phyloP scores from a whole-genome alignment of 2,329 filamentous ascomycete species.

The Didymella segeticola region DNA sequence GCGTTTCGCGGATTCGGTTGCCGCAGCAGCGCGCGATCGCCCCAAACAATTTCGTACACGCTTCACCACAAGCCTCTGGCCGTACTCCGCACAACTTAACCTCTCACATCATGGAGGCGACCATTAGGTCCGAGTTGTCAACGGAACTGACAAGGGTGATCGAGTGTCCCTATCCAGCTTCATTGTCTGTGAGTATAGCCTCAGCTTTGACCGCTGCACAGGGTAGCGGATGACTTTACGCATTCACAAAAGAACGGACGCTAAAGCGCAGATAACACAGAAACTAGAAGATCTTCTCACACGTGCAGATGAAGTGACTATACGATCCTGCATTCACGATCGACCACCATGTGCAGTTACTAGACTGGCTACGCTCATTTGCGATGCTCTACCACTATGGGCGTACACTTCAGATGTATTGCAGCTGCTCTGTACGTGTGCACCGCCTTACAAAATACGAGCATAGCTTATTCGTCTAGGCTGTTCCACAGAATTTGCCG shows the following conservation, averaged over 20 bases:
- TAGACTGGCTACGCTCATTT: slow-evolving; percentile 50
- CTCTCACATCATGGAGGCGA: slow-evolving; percentile 25
- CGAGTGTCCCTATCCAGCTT: slow-evolving; percentile 58
- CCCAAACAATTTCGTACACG: slow-evolving; percentile 24
- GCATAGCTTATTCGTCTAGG: slow-evolving; percentile 21
- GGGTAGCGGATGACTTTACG: slow-evolving; percentile 29
- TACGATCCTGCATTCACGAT: slow-evolving; percentile 55
- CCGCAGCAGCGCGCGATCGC: slow-evolving; percentile 22
- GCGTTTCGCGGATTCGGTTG: slow-evolving; percentile 21
- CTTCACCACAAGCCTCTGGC: slow-evolving; percentile 18
- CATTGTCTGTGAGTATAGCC: slow-evolving; percentile 54
- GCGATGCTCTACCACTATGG: slow-evolving; percentile 60
- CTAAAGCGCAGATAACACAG: slow-evolving; percentile 41
- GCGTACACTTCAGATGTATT: slow-evolving; percentile 59
- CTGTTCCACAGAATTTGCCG: slow-evolving; percentile 39
- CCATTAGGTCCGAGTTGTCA: slow-evolving; percentile 36
- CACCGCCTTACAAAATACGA: slow-evolving; percentile 12
- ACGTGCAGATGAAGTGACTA: slow-evolving; percentile 39
- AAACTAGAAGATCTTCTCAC: slow-evolving; percentile 46
- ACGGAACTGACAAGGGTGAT: slow-evolving; percentile 57
- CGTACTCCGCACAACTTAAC: slow-evolving; percentile 9
- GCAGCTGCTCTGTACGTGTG: slow-evolving; percentile 54
- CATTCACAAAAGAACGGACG: too few species aligned
- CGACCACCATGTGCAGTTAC: slow-evolving; percentile 58
- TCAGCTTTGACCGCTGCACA: slow-evolving; percentile 18